Evolutionary conservation across 257 asterid genomes (phyloP), one percentile per base, ranked within the genome.

Genomic region (Osmanthus fragrans): DNA sequence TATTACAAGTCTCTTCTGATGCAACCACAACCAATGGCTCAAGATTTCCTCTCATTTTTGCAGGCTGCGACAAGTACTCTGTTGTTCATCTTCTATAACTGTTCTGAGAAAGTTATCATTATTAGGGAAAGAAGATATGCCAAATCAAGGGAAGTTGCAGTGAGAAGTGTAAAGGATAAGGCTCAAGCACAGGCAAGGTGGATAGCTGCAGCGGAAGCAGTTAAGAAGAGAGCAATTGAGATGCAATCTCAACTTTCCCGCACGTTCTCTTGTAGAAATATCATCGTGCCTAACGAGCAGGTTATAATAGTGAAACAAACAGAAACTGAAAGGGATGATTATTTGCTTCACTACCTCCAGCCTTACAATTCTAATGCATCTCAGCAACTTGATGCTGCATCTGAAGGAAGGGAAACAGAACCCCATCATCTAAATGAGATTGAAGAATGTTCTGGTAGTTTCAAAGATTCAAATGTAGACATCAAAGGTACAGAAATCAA

Each of bases 101-200:
- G 91, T 74, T 92, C 90, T 5, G 97, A 87, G 82, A 87, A 86
- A 84, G 87, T 91, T 63, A 88, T 88, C 78, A 79, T 80, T 73
- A 80, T 85, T 37, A 88, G 87, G 66, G 94, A 85, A 80, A 86
- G 87, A 81, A 88, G 96, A 84, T 88, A 82, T 25, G 87, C 97
- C 64, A 89, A 90, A 80, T 91, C 97, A 71, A 90, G 97, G 85
- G 97, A 91, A 85, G 94, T 86, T 67, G 97, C 96, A 16, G 96
- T 87, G 67, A 90, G 88, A 83, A 92, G 88, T 67, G 91, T 88
- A 21, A 86, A 85, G 88, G 90, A 90, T 75, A 90, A 85, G 32
- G 91, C 78, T 56, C 97, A 88, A 80, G 97, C 97, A 66, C 92
- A 86, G 72, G 90, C 89, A 70, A 88, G 80, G 79, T 94, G 98